phyloP scores from a whole-genome alignment of 345 rosid genomes.

The Dovyalis caffra region DNA sequence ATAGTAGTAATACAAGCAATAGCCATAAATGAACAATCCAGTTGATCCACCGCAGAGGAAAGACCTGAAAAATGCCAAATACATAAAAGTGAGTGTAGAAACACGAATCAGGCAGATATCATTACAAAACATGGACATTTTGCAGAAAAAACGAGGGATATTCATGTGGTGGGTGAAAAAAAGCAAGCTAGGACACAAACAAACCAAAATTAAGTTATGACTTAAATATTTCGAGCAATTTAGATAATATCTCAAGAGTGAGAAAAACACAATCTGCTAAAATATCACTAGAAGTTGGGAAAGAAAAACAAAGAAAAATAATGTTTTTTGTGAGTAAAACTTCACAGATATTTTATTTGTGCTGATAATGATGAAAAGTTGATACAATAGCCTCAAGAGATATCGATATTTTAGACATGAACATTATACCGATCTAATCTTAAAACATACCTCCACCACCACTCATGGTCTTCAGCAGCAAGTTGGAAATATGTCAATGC shows the following conservation, averaged over 20 bases:
- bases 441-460: conserved; percentile 36
- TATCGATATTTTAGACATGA: background rate
- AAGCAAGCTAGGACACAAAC: too few species aligned
- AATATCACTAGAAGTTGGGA: background rate
- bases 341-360: background rate
- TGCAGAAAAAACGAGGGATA: background rate
- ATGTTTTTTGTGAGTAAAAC: background rate
- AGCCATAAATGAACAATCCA: conserved; percentile 41
- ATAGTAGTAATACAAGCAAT: conserved; percentile 46
- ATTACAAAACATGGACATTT: background rate
- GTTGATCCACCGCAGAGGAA: conserved; percentile 52
- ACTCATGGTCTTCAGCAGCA: conserved; percentile 38
- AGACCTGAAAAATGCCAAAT: conserved; percentile 25
- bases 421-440: background rate
- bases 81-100: background rate
- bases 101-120: background rate
- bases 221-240: background rate
- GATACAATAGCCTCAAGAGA: background rate
- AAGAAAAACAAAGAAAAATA: background rate
- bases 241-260: background rate
- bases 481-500: conserved; percentile 37
- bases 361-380: background rate
- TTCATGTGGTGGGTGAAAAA: background rate
- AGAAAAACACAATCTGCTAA: background rate
- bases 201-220: background rate